Base-by-base conservation (phyloP, 2,329 filamentous ascomycete genomes). In the Verticillium zaregamsianum region DNA sequence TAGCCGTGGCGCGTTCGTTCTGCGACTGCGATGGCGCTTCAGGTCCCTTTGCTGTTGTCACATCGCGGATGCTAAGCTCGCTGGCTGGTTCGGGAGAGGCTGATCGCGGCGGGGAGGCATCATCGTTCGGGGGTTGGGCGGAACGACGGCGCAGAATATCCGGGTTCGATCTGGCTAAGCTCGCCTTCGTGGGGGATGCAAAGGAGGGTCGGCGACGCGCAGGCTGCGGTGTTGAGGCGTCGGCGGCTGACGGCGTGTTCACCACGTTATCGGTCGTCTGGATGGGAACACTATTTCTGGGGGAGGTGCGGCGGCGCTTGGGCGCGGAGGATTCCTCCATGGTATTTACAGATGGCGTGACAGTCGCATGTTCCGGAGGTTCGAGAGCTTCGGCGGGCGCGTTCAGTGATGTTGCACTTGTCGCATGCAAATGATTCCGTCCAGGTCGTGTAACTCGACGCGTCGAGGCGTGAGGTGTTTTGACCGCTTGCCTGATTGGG, bases 171-270 rank as follows among this genome's bases (percentile, higher is more conserved):
- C 84, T 82, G 62, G 86, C 79, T 15, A 90, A 74, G 67, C 86
- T 90, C 14, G 87, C 81, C 69, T 81, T 86, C 0, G 87, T 90
- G 0, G 89, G 87, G n/a, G 87, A 89, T 60, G 84, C 84, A 69
- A 87, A 90, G 1, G 87, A 89, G 1, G 84, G 81, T 1, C 80
- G 80, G 56, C 68, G 69, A 35, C 68, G 71, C 39, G 69, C 67
- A 35, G 59, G 61, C 45, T 63, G 67, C 17, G 64, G 28, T 35
- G 40, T 66, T 56, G 64, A 67, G 20, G 66, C 68, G 58, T 66
- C 67, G 61, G 68, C 69, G 59, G 67, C 68, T 57, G 74, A 74
- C 61, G 74, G 77, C 62, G 75, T 76, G 39, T 75, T 75, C 67
- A 74, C 74, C 67, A 74, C 74, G 69, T 72, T 61, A 57, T 52